phyloP scores from a whole-genome alignment of 1,139 yeast species.

The Lodderomyces margitis region DNA sequence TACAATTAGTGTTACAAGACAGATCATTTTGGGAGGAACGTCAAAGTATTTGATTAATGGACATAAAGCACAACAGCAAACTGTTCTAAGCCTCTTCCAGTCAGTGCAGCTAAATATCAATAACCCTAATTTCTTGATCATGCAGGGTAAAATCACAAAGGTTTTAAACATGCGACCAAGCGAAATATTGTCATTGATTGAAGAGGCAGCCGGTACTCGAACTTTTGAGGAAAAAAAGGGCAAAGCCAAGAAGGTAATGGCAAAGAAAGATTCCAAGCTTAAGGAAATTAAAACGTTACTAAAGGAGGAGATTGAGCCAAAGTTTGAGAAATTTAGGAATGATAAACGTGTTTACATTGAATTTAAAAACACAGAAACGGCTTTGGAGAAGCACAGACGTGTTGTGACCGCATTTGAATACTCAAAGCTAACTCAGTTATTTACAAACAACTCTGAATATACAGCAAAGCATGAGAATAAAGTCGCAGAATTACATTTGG shows the following conservation, averaged over 20 bases:
- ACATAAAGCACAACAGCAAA: slow-evolving; percentile 93
- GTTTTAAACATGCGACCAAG: slow-evolving; percentile 94
- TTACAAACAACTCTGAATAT: slow-evolving; percentile 38
- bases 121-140: slow-evolving; percentile 93
- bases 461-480: slow-evolving; percentile 36
- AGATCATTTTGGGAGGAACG: slow-evolving; percentile 85
- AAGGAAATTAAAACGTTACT: slow-evolving; percentile 72
- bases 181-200: slow-evolving; percentile 86
- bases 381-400: slow-evolving; percentile 70
- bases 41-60: slow-evolving; percentile 94
- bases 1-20: slow-evolving; percentile 89
- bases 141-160: slow-evolving; percentile 98
- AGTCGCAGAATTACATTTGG: slow-evolving; percentile 34
- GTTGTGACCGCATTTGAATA: slow-evolving; percentile 81
- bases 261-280: slow-evolving; percentile 82
- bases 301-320: slow-evolving; percentile 89
- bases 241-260: slow-evolving; percentile 88
- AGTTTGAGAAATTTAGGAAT: slow-evolving; percentile 72
- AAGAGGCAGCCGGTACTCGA: slow-evolving; percentile 97
- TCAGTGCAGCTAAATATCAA: slow-evolving; percentile 94
- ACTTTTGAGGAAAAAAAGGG: slow-evolving; percentile 93
- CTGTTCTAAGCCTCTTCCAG: slow-evolving; percentile 86
- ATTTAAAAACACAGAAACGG: slow-evolving; percentile 80
- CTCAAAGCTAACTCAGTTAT: slow-evolving; percentile 40
- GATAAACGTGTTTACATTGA: slow-evolving; percentile 85